These are phyloP conservation scores for Fusarium nodosum DNA, from an alignment of 2,329 filamentous ascomycete genomes.

Conservation along the genomic window DNA sequence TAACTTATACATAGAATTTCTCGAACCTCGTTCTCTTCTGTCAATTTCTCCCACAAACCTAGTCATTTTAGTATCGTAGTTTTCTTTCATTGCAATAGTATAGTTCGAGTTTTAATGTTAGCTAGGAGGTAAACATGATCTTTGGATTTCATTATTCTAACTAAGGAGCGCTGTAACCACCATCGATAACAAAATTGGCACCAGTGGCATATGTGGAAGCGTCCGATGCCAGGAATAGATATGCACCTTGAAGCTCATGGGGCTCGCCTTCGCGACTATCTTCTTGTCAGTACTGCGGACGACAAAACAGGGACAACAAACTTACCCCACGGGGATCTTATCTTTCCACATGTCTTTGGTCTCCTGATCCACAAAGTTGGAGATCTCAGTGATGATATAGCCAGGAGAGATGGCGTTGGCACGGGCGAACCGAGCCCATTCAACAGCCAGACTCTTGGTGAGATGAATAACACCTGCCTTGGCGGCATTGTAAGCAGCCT, in stretches of 20 bases:
- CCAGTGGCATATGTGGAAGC: slow-evolving; percentile 53
- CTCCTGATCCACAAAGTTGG: slow-evolving; percentile 48
- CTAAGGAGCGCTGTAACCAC: slow-evolving; percentile 51
- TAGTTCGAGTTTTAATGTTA: background rate
- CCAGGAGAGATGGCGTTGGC: slow-evolving; percentile 65
- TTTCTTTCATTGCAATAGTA: background rate
- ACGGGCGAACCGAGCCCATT: slow-evolving; percentile 70
- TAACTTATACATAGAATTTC: background rate
- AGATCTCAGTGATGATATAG: slow-evolving; percentile 53
- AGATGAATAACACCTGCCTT: slow-evolving; percentile 70
- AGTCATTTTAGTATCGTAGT: slow-evolving; percentile 10
- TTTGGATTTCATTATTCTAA: background rate
- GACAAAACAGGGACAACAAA: background rate
- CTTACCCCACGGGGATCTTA: slow-evolving; percentile 48
- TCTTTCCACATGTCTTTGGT: slow-evolving; percentile 48
- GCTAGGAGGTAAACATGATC: too few relatives aligned
- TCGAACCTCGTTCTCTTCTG: background rate
- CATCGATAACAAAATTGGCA: slow-evolving; percentile 52
- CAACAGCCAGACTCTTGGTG: slow-evolving; percentile 66
- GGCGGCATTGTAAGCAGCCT: slow-evolving; percentile 69
- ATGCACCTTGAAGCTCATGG: slow-evolving; percentile 48
- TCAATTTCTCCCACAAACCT: slow-evolving; percentile 1
- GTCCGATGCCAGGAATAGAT: slow-evolving; percentile 50
- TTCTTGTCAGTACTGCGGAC: slow-evolving; percentile 15
- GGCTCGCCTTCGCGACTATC: slow-evolving; percentile 49